Percentiles rank a stretch among this genome's conserved stretches.
phyloP scores from a whole-genome alignment of 495 filamentous ascomycete species.

The Neurospora discreta region DNA sequence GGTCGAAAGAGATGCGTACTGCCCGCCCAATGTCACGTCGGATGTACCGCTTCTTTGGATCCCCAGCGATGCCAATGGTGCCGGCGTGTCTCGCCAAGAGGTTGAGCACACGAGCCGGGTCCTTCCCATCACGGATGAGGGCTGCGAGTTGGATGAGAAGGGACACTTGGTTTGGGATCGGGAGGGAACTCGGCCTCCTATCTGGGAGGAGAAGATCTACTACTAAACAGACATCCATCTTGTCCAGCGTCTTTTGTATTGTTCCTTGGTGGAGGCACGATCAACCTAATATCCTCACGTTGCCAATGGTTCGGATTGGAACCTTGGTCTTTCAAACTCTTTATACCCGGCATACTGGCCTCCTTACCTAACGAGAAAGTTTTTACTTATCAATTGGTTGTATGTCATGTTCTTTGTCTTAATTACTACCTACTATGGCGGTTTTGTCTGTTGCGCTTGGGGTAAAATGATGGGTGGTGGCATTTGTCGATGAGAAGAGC shows the following conservation, averaged over 20 bases:
- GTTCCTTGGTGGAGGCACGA: not conserved
- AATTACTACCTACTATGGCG: not conserved
- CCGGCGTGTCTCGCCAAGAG: constrained; percentile 71
- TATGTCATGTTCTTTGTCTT: not conserved
- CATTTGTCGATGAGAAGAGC: not conserved
- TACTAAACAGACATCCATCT: constrained; percentile 23
- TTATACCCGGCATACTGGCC: not conserved
- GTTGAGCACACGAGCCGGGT: constrained; percentile 56
- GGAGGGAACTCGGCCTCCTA: constrained; percentile 60
- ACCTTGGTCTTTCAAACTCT: not conserved
- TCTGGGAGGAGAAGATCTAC: constrained; percentile 62
- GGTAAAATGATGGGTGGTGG: not conserved
- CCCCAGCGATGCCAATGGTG: constrained; percentile 48
- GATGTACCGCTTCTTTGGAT: constrained; percentile 72
- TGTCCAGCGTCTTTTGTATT: not conserved
- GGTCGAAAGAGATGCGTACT: constrained; percentile 59
- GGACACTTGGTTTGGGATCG: constrained; percentile 67
- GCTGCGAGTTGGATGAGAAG: constrained; percentile 69
- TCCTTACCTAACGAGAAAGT: not conserved
- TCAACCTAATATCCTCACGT: not conserved
- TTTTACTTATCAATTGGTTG: not conserved
- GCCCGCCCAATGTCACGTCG: constrained; percentile 57
- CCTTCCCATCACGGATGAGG: constrained; percentile 75
- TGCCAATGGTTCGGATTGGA: not conserved
- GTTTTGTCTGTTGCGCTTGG: not conserved